phyloP scores from a whole-genome alignment of 2,329 filamentous ascomycete species.

The Aspergillus arachidicola region DNA sequence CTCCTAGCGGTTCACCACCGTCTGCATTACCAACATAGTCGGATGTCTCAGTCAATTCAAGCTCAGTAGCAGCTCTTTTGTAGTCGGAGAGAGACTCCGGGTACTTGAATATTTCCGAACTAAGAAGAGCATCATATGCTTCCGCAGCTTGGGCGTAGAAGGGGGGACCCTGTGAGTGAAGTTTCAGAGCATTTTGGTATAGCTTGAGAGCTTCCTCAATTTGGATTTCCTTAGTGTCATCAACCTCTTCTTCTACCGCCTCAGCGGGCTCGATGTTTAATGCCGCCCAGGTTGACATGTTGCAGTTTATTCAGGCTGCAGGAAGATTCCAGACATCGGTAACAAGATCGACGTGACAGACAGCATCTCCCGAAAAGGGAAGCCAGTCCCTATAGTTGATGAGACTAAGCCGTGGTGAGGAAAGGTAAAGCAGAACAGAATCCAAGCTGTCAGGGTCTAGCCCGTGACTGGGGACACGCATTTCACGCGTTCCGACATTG shows the following conservation, averaged over 20 bases:
- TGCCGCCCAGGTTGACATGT: constrained; percentile 71
- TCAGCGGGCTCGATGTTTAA: constrained; percentile 95
- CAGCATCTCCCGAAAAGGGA: constrained; percentile 25
- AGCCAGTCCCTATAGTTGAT: constrained; percentile 1
- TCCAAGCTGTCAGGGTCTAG: constrained; percentile 6
- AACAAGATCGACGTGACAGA: constrained; percentile 3
- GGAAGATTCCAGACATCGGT: constrained; percentile 18
- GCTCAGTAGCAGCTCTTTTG: constrained; percentile 61
- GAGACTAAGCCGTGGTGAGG: constrained; percentile 3
- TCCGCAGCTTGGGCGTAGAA: constrained; percentile 75
- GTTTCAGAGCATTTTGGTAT: constrained; percentile 87
- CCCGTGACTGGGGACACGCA: constrained; percentile 18
- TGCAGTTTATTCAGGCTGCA: constrained; percentile 21
- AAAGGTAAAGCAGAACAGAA: constrained; percentile 5
- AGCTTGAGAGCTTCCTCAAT: constrained; percentile 96
- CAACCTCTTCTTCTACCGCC: constrained; percentile 84
- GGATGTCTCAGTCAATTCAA: constrained; percentile 51
- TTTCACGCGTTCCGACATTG: constrained; percentile 24
- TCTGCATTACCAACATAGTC: constrained; percentile 24
- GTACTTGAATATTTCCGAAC: constrained; percentile 92
- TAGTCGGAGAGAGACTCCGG: constrained; percentile 86
- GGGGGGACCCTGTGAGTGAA: constrained; percentile 81
- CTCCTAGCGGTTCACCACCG: constrained; percentile 40
- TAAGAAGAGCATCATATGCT: constrained; percentile 83
- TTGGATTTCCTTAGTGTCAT: constrained; percentile 94